Conservation (phyloP, 176 grass and related monocot genomes). For the Oryza glaberrima region DNA sequence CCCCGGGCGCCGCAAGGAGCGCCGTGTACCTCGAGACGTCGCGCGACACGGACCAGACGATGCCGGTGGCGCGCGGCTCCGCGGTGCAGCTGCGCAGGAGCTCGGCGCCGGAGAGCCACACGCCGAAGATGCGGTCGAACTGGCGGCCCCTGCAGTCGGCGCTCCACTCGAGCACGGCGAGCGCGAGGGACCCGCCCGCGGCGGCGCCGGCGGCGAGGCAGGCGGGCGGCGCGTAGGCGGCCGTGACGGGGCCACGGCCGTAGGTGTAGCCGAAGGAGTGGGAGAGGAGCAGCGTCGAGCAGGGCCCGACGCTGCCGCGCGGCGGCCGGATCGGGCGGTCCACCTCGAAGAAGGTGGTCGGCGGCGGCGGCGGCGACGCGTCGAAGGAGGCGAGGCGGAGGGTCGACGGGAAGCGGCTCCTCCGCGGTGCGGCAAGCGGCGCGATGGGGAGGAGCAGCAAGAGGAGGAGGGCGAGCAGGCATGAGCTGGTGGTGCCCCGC, state of each 20-base stretch:
- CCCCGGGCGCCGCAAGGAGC: constrained; percentile 37
- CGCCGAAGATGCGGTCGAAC: constrained; percentile 86
- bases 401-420: not conserved
- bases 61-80: constrained; percentile 63
- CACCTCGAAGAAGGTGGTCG: constrained; percentile 73
- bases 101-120: constrained; percentile 86
- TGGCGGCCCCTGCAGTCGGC: constrained; percentile 71
- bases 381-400: constrained; percentile 1
- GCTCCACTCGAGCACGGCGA: constrained; percentile 66
- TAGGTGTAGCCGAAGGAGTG: constrained; percentile 65
- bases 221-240: constrained; percentile 51
- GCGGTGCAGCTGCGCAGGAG: constrained; percentile 80
- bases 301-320: constrained; percentile 40
- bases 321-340: constrained; percentile 61
- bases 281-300: constrained; percentile 62
- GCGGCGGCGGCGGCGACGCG: constrained; percentile 41
- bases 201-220: constrained; percentile 39
- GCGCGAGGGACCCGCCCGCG: constrained; percentile 31
- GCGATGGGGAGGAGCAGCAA: constrained; percentile 12
- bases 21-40: constrained; percentile 66
- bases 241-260: constrained; percentile 44
- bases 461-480: constrained; percentile 13
- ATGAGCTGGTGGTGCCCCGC: not conserved
- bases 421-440: not conserved
- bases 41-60: constrained; percentile 71